Percentiles rank a stretch among this genome's conserved stretches.
Conservation (phyloP, 306 rosid species). For the Medicago lupulina region DNA sequence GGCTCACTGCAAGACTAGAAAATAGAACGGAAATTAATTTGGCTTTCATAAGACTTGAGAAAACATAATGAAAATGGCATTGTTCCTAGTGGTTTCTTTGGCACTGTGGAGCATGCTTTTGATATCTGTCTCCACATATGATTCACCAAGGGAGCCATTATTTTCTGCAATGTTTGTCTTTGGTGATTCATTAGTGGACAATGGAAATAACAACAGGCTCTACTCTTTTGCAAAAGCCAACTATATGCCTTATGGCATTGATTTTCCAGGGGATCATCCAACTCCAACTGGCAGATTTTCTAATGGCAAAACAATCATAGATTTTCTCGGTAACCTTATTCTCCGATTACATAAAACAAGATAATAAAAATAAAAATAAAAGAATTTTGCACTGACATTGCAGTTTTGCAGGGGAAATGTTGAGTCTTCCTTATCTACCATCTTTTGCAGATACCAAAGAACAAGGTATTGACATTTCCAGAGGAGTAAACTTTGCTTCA, state of each 20-base stretch:
- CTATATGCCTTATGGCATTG: slow-evolving; percentile 48
- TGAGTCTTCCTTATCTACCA: slow-evolving; percentile 49
- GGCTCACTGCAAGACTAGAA: not conserved
- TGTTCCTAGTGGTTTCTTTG: slow-evolving; percentile 7
- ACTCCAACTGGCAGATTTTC: slow-evolving; percentile 49
- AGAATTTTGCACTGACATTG: slow-evolving; percentile 16
- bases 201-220: slow-evolving; percentile 49
- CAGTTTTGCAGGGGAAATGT: slow-evolving; percentile 42
- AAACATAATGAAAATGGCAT: slow-evolving; percentile 21
- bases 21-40: not conserved
- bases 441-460: slow-evolving; percentile 30
- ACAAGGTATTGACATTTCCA: not conserved
- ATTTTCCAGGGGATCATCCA: slow-evolving; percentile 39
- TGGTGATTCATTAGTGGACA: slow-evolving; percentile 52
- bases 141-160: not conserved
- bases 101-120: slow-evolving; percentile 39
- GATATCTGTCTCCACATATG: not conserved
- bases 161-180: slow-evolving; percentile 54
- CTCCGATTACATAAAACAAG: not conserved
- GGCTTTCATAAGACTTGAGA: not conserved
- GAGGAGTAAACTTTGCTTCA: slow-evolving; percentile 54
- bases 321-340: slow-evolving; percentile 47
- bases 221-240: slow-evolving; percentile 47
- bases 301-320: slow-evolving; percentile 45
- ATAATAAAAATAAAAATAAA: not conserved